Evolutionary conservation across 2,329 filamentous ascomycete species (phyloP).

Genomic region (Microcera coccophila): DNA sequence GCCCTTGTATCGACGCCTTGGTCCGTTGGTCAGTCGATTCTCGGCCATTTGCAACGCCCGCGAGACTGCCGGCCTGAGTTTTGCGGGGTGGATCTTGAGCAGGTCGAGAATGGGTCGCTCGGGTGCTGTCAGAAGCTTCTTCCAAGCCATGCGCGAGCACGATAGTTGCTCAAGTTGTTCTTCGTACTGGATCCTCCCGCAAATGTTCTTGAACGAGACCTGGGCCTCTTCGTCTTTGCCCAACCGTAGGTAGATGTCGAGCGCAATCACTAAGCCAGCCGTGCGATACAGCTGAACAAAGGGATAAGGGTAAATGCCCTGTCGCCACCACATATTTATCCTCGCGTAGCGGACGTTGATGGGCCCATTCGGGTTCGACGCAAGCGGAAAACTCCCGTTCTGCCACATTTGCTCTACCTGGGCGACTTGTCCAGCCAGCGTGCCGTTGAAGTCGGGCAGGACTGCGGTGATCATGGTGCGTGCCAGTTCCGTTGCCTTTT

Average conservation of each 20-base stretch:
- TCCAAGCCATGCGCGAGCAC: not conserved
- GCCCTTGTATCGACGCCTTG: constrained; percentile 1
- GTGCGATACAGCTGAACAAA: constrained; percentile 13
- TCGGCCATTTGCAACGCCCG: constrained; percentile 5
- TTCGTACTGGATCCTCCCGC: not conserved
- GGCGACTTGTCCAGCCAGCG: not conserved
- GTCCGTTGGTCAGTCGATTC: constrained; percentile 2
- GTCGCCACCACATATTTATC: constrained; percentile 15
- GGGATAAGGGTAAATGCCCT: constrained; percentile 13
- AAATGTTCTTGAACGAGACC: not conserved
- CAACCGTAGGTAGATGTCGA: not conserved
- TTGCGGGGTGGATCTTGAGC: constrained; percentile 1
- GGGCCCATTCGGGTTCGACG: not conserved
- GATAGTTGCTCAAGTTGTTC: not conserved
- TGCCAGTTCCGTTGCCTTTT: not conserved
- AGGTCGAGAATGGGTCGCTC: not conserved
- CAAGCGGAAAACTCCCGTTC: not conserved
- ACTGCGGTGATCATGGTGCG: not conserved
- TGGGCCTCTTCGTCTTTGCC: not conserved
- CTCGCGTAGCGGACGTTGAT: constrained; percentile 7
- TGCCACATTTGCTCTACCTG: not conserved
- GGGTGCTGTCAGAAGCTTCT: not conserved
- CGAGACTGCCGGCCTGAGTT: constrained; percentile 2
- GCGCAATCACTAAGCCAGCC: constrained; percentile 4
- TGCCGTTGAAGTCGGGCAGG: not conserved